Percentiles rank a stretch among this genome's conserved stretches.
Conservation (phyloP, 345 rosid species). For the Gossypium sturtianum region DNA sequence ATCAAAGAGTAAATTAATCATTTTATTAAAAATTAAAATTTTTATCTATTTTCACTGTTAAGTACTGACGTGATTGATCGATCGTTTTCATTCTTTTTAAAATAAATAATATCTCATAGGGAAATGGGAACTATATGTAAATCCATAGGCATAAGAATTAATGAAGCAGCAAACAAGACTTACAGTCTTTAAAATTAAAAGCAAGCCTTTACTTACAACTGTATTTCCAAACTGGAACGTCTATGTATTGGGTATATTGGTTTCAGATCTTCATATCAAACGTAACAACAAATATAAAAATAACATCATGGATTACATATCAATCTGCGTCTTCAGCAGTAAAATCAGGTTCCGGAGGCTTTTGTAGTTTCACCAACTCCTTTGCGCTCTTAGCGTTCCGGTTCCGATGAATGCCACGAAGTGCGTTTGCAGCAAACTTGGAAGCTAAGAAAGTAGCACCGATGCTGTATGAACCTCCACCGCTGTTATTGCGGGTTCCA, state of each 20-base stretch:
- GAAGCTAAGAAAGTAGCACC: conserved; percentile 90
- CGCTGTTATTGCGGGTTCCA: conserved; percentile 23
- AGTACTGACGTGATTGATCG: no score
- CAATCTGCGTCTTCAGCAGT: conserved; percentile 70
- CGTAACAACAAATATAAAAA: background rate
- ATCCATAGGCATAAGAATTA: background rate
- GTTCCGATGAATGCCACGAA: conserved; percentile 74
- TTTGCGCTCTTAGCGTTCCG: conserved; percentile 64
- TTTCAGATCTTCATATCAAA: background rate
- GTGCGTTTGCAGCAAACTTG: conserved; percentile 87
- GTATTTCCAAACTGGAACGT: conserved; percentile 5
- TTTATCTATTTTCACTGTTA: no score
- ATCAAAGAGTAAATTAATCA: no score
- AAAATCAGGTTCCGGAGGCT: conserved; percentile 96
- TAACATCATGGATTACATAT: conserved; percentile 5
- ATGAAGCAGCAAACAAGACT: background rate
- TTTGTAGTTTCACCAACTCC: conserved; percentile 70
- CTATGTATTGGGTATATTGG: background rate
- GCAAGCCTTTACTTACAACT: conserved; percentile 8
- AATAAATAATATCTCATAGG: no score
- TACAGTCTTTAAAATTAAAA: background rate
- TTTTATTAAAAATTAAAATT: background rate
- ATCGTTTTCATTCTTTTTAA: no score
- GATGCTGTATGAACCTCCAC: conserved; percentile 64
- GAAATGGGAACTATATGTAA: background rate